A percentile compares a stretch with the other conserved stretches of the same genome.
Evolutionary conservation across 2,329 filamentous ascomycete species (phyloP).

Genomic region (Colletotrichum euphorbiae): DNA sequence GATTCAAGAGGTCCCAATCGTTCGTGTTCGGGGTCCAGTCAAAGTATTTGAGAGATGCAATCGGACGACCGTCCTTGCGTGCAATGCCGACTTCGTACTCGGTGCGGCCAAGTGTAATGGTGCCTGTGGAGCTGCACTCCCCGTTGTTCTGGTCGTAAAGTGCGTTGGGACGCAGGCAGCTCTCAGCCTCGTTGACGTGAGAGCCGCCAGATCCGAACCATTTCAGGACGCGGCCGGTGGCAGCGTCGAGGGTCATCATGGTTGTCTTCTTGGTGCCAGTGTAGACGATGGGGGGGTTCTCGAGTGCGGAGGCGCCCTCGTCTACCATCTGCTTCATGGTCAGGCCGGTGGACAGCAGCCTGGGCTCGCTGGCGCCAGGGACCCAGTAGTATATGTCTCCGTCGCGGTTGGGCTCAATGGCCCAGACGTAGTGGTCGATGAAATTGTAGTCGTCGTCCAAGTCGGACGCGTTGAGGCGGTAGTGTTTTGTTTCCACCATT

Average conservation of each 20-base stretch:
- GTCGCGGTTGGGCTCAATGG: slow-evolving; percentile 90
- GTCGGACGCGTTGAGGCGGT: slow-evolving; percentile 75
- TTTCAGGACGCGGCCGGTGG: slow-evolving; percentile 83
- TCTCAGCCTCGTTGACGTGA: slow-evolving; percentile 76
- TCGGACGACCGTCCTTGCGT: slow-evolving; percentile 76
- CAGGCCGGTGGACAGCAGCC: slow-evolving; percentile 74
- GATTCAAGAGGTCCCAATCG: slow-evolving; percentile 86
- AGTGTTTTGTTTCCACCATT: slow-evolving; percentile 90
- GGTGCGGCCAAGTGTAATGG: slow-evolving; percentile 84
- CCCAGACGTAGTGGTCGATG: slow-evolving; percentile 92
- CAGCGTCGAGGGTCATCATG: slow-evolving; percentile 88
- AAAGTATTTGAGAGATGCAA: slow-evolving; percentile 91
- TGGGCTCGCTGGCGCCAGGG: slow-evolving; percentile 69
- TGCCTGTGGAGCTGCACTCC: slow-evolving; percentile 84
- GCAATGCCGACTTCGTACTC: slow-evolving; percentile 93
- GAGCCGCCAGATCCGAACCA: slow-evolving; percentile 83
- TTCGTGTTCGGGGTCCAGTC: slow-evolving; percentile 96
- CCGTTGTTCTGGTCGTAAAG: slow-evolving; percentile 75
- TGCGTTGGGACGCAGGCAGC: slow-evolving; percentile 77
- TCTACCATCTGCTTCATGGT: slow-evolving; percentile 92
- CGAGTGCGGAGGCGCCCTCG: slow-evolving; percentile 78
- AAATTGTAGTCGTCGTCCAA: slow-evolving; percentile 69
- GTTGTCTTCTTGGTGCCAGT: slow-evolving; percentile 92
- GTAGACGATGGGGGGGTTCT: slow-evolving; percentile 84
- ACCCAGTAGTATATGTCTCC: slow-evolving; percentile 89